Percentiles rank a stretch among this genome's conserved stretches.
phyloP scores from a whole-genome alignment of 75 land plant species.

The Isoetes taiwanensis region DNA sequence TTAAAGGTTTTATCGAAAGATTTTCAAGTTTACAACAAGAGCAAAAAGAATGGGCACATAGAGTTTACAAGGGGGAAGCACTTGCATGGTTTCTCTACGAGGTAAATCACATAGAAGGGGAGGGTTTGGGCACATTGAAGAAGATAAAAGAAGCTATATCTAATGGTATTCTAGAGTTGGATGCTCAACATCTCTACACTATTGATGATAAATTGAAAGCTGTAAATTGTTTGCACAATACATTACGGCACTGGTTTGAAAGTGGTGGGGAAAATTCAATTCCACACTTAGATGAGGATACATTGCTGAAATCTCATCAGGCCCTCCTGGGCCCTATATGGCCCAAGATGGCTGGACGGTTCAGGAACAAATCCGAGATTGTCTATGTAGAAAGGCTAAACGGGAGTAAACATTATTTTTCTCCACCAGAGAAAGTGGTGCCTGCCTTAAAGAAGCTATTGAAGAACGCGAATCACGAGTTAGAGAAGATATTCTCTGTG shows the following conservation, averaged over 20 bases:
- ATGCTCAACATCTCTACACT: not conserved
- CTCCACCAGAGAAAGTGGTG: not conserved
- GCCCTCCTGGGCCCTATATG: not conserved
- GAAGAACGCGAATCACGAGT: not conserved
- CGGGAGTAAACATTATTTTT: not conserved
- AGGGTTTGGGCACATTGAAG: not conserved
- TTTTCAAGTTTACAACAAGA: not conserved
- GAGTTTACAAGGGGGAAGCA: not conserved
- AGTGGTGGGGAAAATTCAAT: not conserved
- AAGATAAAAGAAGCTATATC: not conserved
- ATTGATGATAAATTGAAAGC: not conserved
- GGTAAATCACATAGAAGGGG: not conserved
- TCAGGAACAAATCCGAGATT: not conserved
- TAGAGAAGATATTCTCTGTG: not conserved
- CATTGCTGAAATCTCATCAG: not conserved
- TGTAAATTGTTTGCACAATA: not conserved
- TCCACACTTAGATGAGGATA: not conserved
- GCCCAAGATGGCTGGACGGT: not conserved
- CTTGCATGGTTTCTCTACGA: not conserved
- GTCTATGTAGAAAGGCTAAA: not conserved
- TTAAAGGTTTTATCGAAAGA: not conserved
- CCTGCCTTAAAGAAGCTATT: not conserved
- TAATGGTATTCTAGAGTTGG: not conserved
- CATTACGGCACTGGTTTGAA: not conserved
- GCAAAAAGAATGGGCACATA: not conserved